Base-by-base conservation (phyloP, 116 monocot genomes). In the Phalaenopsis hybrid region DNA sequence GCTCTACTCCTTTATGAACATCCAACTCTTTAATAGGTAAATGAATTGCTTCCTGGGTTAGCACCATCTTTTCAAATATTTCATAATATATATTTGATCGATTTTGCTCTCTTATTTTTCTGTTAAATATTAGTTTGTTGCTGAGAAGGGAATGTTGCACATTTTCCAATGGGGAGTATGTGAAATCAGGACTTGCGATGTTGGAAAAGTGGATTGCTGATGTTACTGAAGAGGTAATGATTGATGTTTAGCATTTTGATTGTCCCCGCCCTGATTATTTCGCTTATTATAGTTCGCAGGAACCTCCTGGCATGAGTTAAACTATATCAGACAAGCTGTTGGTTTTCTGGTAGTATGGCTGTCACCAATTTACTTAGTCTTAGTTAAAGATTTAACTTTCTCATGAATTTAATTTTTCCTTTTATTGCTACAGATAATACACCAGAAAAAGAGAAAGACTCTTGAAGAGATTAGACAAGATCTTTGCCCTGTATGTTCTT, bases 161-260 rank as follows among this genome's bases (percentile, higher is more conserved):
- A 82, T 99, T 99, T 86, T 99, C 99, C 9, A 99, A 99, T 81
- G 99, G 99, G 10, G 99, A 99, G 78, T 99, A 93, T 87, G 92
- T 99, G 52, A 99, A 99, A 76, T 93, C 99, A 57, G 99, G 95
- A 15, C 86, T 99, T 69, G 90, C 92, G 18, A 80, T 95, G 69
- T 86, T 95, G 78, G 99, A 99, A 82, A 99, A 92, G 79, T 99
- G 99, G 99, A 92, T 99, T 77, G 73, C 87, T 79, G 93, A 93
- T 87, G 85, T 86, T 41, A 93, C 89, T 55, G 93, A 95, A 73
- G 95, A 99, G 93, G 99, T 95, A 31, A 43, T 65, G 25, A 9
- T 21, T 55, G 16, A 65, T 65, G 23, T 9, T 65, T 25, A 23
- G 23, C 23, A 65, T 20, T 65, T 0, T 18, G 51, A 25, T 58